A percentile compares a stretch with the other conserved stretches of the same genome.
phyloP scores from a whole-genome alignment of 768 basidiomycete species.

The Boletales sp. region DNA sequence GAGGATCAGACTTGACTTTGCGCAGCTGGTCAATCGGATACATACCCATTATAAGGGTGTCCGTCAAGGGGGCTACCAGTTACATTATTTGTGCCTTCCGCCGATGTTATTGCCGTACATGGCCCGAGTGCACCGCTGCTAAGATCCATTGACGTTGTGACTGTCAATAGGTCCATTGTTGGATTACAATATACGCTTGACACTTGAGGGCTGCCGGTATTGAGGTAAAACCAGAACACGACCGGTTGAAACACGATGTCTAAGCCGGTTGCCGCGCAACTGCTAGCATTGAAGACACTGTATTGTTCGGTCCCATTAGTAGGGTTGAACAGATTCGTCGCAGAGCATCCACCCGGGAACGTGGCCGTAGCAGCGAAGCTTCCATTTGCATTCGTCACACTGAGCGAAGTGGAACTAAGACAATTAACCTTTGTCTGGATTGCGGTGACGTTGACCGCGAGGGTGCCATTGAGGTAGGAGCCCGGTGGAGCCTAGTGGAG shows the following conservation, averaged over 20 bases:
- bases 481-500: constrained; percentile 39
- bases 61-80: constrained; percentile 44
- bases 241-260: constrained; percentile 48
- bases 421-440: constrained; percentile 46
- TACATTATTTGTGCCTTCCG: constrained; percentile 45
- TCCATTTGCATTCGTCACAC: constrained; percentile 19
- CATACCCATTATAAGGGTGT: constrained; percentile 59
- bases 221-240: constrained; percentile 64
- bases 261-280: constrained; percentile 28
- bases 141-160: constrained; percentile 42
- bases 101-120: constrained; percentile 32
- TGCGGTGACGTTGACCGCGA: constrained; percentile 51
- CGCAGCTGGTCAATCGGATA: neutral
- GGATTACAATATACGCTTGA: constrained; percentile 58
- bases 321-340: constrained; percentile 36
- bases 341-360: constrained; percentile 48
- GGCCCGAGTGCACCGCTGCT: constrained; percentile 39
- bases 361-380: constrained; percentile 39
- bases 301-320: constrained; percentile 43
- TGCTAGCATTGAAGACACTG: constrained; percentile 40
- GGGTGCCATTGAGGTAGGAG: constrained; percentile 47
- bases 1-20: neutral
- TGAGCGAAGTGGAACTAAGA: constrained; percentile 32
- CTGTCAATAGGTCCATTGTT: constrained; percentile 40
- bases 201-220: constrained; percentile 35